Percentiles rank a stretch among this genome's conserved stretches.
Conservation (phyloP, 441 rosid genomes). For the Euphorbia schlechtendalii region DNA sequence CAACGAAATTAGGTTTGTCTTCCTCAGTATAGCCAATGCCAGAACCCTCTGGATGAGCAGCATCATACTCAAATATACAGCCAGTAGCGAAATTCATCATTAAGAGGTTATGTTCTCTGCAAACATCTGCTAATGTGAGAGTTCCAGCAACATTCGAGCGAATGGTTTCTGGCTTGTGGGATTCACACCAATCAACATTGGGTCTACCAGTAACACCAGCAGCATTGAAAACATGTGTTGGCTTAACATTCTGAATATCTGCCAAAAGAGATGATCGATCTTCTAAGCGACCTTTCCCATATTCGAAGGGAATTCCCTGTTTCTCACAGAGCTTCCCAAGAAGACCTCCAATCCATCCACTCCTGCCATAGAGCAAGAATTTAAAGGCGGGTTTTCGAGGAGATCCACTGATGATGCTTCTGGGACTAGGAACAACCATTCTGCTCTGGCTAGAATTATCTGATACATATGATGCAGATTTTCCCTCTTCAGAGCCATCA, state of each 20-base stretch:
- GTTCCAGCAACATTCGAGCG: constrained; percentile 77
- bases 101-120: constrained; percentile 60
- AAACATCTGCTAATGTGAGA: constrained; percentile 72
- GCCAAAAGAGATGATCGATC: constrained; percentile 53
- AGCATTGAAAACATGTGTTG: constrained; percentile 85
- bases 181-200: constrained; percentile 90
- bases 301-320: constrained; percentile 60
- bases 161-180: constrained; percentile 74
- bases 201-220: constrained; percentile 35
- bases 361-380: constrained; percentile 78
- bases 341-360: constrained; percentile 87
- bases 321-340: constrained; percentile 72
- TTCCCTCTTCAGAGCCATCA: constrained; percentile 48
- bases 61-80: constrained; percentile 85
- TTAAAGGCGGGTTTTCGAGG: constrained; percentile 44
- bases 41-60: constrained; percentile 67
- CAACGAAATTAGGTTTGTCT: constrained; percentile 69
- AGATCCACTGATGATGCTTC: constrained; percentile 8
- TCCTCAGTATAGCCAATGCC: constrained; percentile 79
- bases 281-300: constrained; percentile 76
- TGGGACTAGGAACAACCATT: constrained; percentile 46
- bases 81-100: constrained; percentile 85
- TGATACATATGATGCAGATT: constrained; percentile 26
- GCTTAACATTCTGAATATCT: constrained; percentile 57
- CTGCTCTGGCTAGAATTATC: constrained; percentile 44